Evolutionary conservation across 2,329 filamentous ascomycete genomes (phyloP), one percentile per base, ranked within the genome.

Genomic region (Pseudogymnoascus sp.): DNA sequence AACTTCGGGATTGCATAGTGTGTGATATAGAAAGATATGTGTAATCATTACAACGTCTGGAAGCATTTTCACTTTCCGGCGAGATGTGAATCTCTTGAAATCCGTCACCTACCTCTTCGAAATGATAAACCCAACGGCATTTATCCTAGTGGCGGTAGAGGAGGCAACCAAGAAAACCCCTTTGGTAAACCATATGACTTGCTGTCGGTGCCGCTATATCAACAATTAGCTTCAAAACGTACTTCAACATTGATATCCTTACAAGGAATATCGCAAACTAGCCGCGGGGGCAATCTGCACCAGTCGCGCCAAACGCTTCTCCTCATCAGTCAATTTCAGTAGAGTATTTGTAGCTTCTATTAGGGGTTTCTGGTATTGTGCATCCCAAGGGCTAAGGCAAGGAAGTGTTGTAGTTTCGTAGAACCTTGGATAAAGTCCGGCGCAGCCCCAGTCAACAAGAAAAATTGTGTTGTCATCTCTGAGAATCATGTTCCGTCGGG

Each of bases 401-500:
- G 62, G 37, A 38, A 69, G 60, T n/a, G 60, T 62, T 9, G 63
- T 63, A 30, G 64, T 35, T 61, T 70, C 67, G 54, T 65, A 69
- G 35, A 68, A 67, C 2, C 62, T 64, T 16, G 67, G 67, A 58
- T 63, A 69, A 54, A 70, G 62, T 12, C 65, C 65, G 22, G 67
- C 64, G 62, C 63, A 63, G 6, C 58, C 67, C 68, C 67, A 70
- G 38, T 70, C 66, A 32, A 69, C 43, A 28, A 70, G 64, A 64
- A 64, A 67, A 8, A 69, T 63, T 16, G 37, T 64, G 35, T 62
- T 57, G 22, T 69, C 66, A 37, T 67, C 64, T 50, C 60, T 62
- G 16, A 69, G 60, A n/a, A 69, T 68, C 30, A 70, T 67, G 41
- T 69, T 70, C 16, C 65, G 63, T 30, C 65, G 67, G 60, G 63